phyloP scores from a whole-genome alignment of 225 moss, liverwort and hornwort genomes.

The Bryoerythrophyllum caledonicum region DNA sequence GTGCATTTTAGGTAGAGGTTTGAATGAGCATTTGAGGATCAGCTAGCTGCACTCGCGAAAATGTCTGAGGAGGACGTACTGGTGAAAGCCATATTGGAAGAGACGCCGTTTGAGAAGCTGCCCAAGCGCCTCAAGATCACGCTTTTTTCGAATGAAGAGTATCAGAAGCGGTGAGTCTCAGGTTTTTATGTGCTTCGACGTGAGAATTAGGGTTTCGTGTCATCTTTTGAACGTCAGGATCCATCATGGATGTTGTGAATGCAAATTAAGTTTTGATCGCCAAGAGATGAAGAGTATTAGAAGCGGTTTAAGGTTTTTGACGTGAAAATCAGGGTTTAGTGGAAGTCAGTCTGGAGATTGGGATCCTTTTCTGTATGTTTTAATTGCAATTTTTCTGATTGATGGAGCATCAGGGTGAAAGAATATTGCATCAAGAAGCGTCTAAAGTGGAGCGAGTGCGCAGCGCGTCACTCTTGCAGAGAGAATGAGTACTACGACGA shows the following conservation, averaged over 20 bases:
- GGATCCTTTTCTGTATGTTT: neutral
- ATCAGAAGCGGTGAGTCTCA: slow-evolving; percentile 61
- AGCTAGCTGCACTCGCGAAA: too few species aligned
- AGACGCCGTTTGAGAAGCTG: slow-evolving; percentile 74
- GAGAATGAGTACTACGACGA: slow-evolving; percentile 89
- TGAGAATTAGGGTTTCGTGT: neutral
- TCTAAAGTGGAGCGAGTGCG: slow-evolving; percentile 80
- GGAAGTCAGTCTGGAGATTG: neutral
- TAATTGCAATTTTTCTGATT: neutral
- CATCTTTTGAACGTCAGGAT: neutral
- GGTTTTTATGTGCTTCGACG: neutral
- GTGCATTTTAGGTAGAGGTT: slow-evolving; percentile 11
- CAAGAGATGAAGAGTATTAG: too few species aligned
- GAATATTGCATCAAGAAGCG: slow-evolving; percentile 87
- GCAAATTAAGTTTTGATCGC: neutral
- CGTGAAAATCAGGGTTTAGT: neutral
- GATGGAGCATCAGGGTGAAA: slow-evolving; percentile 56
- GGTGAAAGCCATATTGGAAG: slow-evolving; percentile 73
- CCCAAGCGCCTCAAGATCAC: slow-evolving; percentile 79
- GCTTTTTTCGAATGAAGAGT: slow-evolving; percentile 66
- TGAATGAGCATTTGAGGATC: slow-evolving; percentile 8
- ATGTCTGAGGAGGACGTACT: slow-evolving; percentile 87
- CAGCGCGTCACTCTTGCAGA: slow-evolving; percentile 72
- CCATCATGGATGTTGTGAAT: neutral
- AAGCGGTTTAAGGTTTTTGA: neutral